Evolutionary conservation across 805 yeast genomes (phyloP), one percentile per base, ranked within the genome.

Genomic region (Suhomyces emberorum): DNA sequence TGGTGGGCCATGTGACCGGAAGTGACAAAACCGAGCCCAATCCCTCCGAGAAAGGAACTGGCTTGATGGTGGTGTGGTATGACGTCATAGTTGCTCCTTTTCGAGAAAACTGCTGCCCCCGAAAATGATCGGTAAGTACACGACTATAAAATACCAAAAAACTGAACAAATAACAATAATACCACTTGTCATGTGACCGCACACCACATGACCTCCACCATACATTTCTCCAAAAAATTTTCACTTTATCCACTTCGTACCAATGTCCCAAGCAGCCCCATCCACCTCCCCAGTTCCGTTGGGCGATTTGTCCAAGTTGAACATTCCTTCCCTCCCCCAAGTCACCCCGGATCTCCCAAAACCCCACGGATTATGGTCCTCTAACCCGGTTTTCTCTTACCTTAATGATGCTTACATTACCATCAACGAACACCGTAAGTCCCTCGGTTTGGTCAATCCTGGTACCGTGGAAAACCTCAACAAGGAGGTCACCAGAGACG

Each of bases 401-500:
- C 70, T 84, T 51, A 79, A 84, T 59, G 85, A 83, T 55, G 84
- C 82, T 44, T 83, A 86, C 62, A 74, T 69, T 53, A 76, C 80
- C 48, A 73, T 88, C 43, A 65, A 79, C 44, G 81, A 80, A 50
- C 95, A 88, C 63, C 81, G 98, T 61, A 73, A 77, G 43, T 78
- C 91, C 6, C 72, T 89, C 48, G 88, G 88, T 39, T 78, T 93
- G 60, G 68, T 77, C 52, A 87, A 88, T 69, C 98, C 98, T 39
- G 98, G 98, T 49, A 83, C 96, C 47, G 79, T 88, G 31, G 67
- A 61, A 15, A 50, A 51, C 41, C 47, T 59, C 39, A 49, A 48
- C 43, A 48, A 42, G 28, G 98, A 93, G 69, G 97, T 88, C 41
- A 71, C 89, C 46, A 83, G 89, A 65, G 98, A 91, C 59, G 97